phyloP scores from a whole-genome alignment of 228 moss, liverwort and hornwort species.

The Sphagnum magellanicum region DNA sequence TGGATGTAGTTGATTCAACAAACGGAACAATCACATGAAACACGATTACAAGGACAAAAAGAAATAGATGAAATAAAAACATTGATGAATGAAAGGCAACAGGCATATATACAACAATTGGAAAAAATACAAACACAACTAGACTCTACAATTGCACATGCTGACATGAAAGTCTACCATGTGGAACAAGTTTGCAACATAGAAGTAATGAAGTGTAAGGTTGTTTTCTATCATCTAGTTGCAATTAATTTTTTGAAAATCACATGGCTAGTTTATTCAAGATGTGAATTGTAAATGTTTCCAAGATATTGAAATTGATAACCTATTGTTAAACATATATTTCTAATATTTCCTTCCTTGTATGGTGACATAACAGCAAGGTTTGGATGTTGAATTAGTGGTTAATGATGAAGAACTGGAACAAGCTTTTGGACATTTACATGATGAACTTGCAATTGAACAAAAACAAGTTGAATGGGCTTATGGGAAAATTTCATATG shows the following conservation, averaged over 20 bases:
- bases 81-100: constrained; percentile 53
- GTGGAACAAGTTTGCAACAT: constrained; percentile 17
- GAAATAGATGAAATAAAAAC: constrained; percentile 29
- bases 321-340: too few species aligned
- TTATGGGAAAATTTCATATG: constrained; percentile 30
- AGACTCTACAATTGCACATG: constrained; percentile 42
- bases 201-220: constrained; percentile 31
- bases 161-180: constrained; percentile 26
- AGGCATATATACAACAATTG: constrained; percentile 42
- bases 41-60: constrained; percentile 44
- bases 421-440: constrained; percentile 10
- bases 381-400: constrained; percentile 34
- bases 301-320: too few species aligned
- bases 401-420: constrained; percentile 63
- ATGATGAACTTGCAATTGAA: constrained; percentile 14
- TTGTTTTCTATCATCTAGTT: background rate
- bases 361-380: constrained; percentile 9
- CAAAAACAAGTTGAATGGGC: constrained; percentile 11
- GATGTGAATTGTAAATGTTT: too few species aligned
- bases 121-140: constrained; percentile 33
- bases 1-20: constrained; percentile 45
- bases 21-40: constrained; percentile 48
- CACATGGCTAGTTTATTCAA: too few species aligned
- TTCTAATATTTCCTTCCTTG: too few species aligned
- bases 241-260: too few species aligned